Base-by-base conservation (phyloP, 228 moss, liverwort and hornwort species). In the Sphagnum magellanicum region DNA sequence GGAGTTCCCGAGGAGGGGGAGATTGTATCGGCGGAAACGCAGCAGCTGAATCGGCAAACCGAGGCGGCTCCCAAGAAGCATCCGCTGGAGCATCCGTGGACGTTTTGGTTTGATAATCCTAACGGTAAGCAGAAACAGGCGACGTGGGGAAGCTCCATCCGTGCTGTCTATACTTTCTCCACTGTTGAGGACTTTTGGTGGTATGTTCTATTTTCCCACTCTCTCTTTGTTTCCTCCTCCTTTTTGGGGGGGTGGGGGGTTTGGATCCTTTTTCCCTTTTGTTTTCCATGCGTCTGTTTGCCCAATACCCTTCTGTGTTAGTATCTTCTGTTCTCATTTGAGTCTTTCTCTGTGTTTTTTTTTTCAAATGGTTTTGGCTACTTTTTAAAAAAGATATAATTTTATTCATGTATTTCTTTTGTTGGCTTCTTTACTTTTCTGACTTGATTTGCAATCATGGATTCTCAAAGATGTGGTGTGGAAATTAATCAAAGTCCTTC, bases 121-220 rank as follows among this genome's bases (percentile, higher is more conserved):
- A 78, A 78, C 48, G 78, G 84, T 10, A 84, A 81, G 66, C 81
- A 81, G 68, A 84, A 74, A 63, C 84, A 80, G 78, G 76, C 75
- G 46, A 64, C 76, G 8, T 84, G 86, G 86, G 86, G 81, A 61
- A 81, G 80, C 71, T 84, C 84, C 12, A 65, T 84, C 49, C 78
- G 81, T 4, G 11, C 71, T 8, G 81, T 84, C 6, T 81, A 81
- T 59, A 84, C 84, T 4, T 84, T 84, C 68, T 70, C 70, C 64
- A 73, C 66, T 6, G 76, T 84, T 11, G 84, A 84, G 65, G 69
- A 76, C 5, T 84, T 84, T 57, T 84, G 81, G 84, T 81, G 84
- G 84, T 84, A 70, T 12, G 80, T 75, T 5, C 51, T 51, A 4
- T 14, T 14, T 12, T 55, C 55, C 12, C 55, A 12, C 55, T 55